A percentile compares a stretch with the other conserved stretches of the same genome.
phyloP scores from a whole-genome alignment of 2,329 filamentous ascomycete species.

The Neurospora sp. region DNA sequence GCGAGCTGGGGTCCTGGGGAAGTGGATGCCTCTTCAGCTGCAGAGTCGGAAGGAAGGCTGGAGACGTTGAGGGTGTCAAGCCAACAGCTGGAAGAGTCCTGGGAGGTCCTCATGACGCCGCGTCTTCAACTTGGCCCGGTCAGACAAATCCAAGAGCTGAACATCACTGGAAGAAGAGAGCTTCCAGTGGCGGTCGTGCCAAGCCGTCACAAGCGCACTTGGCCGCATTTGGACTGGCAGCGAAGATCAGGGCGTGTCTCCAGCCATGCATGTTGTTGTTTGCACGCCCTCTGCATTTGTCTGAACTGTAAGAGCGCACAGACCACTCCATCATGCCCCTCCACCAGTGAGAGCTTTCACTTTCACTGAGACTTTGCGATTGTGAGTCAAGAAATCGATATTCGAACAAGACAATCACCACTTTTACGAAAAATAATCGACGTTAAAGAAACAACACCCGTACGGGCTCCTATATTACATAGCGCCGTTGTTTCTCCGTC shows the following conservation, averaged over 20 bases:
- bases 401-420: neutral
- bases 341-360: neutral
- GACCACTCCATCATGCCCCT: conserved; percentile 3
- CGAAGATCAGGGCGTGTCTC: neutral
- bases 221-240: neutral
- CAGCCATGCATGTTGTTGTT: neutral
- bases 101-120: neutral
- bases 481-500: neutral
- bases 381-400: neutral
- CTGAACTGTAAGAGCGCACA: conserved; percentile 5
- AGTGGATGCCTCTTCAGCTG: conserved; percentile 8
- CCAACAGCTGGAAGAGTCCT: neutral
- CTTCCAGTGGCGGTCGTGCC: neutral
- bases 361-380: neutral
- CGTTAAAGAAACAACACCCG: neutral
- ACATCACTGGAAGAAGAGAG: neutral
- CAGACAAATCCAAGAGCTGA: conserved; percentile 12
- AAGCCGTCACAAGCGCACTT: neutral
- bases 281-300: neutral
- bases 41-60: conserved; percentile 1
- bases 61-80: neutral
- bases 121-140: conserved; percentile 12
- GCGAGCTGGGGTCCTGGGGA: neutral
- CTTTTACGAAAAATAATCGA: neutral
- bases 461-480: neutral